Evolutionary conservation across 2,329 filamentous ascomycete species (phyloP).

Genomic region (Didymella keratinophila): DNA sequence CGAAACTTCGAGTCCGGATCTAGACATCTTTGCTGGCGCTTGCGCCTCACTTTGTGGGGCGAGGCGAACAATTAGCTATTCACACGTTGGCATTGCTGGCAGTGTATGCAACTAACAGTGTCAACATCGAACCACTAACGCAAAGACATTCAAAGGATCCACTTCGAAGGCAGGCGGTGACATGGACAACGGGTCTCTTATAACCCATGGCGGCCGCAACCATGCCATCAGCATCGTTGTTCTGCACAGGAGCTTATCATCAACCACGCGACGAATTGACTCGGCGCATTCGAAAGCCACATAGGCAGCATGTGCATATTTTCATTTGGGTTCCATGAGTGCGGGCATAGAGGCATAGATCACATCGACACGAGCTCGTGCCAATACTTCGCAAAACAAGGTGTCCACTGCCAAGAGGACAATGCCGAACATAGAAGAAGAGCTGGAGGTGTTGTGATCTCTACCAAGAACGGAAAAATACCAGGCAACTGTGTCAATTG

Average conservation of each 20-base stretch:
- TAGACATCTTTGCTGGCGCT: constrained; percentile 11
- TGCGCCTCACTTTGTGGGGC: constrained; percentile 25
- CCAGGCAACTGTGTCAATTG: constrained; percentile 29
- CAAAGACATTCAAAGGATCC: constrained; percentile 12
- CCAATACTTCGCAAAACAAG: constrained; percentile 23
- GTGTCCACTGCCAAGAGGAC: constrained; percentile 29
- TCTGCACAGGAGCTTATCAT: neutral
- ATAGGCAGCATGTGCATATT: constrained; percentile 34
- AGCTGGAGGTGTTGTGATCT: neutral
- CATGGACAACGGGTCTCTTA: neutral
- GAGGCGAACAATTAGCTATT: constrained; percentile 21
- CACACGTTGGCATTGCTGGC: constrained; percentile 18
- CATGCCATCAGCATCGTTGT: neutral
- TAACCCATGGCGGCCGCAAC: neutral
- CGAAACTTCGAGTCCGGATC: neutral
- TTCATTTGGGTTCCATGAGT: constrained; percentile 30
- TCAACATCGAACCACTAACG: constrained; percentile 15
- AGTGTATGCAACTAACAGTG: constrained; percentile 18
- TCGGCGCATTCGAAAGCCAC: neutral
- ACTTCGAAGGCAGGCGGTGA: constrained; percentile 12
- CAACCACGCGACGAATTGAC: neutral
- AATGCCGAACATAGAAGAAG: constrained; percentile 17
- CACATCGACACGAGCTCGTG: constrained; percentile 29
- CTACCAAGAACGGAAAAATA: neutral
- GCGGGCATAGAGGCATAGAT: constrained; percentile 31